These are phyloP conservation scores for Trichoderma gracile DNA, from an alignment of 2,329 filamentous ascomycete genomes.

Conservation along the genomic window DNA sequence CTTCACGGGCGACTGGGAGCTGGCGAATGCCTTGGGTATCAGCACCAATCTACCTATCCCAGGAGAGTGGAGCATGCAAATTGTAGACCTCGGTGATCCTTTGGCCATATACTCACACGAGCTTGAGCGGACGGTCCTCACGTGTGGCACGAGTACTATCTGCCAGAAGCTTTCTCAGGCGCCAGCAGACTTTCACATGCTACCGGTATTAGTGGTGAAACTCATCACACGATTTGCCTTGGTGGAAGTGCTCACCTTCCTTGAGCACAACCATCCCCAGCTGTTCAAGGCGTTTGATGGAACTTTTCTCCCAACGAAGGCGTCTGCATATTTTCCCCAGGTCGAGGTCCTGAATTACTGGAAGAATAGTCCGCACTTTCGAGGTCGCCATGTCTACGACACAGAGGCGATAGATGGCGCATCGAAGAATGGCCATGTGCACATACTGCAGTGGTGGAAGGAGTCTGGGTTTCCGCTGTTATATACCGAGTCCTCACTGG, in stretches of 20 bases:
- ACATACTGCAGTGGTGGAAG: constrained; percentile 89
- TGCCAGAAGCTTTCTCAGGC: constrained; percentile 72
- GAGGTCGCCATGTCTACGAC: constrained; percentile 79
- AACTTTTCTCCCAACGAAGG: constrained; percentile 82
- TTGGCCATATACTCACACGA: constrained; percentile 72
- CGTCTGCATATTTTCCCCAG: constrained; percentile 81
- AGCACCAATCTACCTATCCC: constrained; percentile 77
- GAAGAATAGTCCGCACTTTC: constrained; percentile 78
- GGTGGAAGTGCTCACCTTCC: constrained; percentile 71
- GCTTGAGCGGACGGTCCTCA: constrained; percentile 82
- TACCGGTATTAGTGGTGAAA: constrained; percentile 81
- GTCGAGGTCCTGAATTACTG: constrained; percentile 88
- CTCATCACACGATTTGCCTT: constrained; percentile 90
- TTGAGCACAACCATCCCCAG: constrained; percentile 62
- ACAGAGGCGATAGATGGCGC: constrained; percentile 84
- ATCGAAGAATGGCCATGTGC: constrained; percentile 79
- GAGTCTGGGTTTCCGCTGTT: constrained; percentile 74
- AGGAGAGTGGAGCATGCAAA: constrained; percentile 63
- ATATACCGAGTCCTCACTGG: constrained; percentile 84
- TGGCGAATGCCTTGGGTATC: constrained; percentile 76
- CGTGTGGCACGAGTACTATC: constrained; percentile 67
- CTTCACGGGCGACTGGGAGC: constrained; percentile 84
- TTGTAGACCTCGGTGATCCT: constrained; percentile 62
- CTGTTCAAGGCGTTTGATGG: constrained; percentile 87
- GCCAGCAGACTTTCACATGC: constrained; percentile 65